Conservation (phyloP, 306 rosid genomes). For the Hippophae tibetana region DNA sequence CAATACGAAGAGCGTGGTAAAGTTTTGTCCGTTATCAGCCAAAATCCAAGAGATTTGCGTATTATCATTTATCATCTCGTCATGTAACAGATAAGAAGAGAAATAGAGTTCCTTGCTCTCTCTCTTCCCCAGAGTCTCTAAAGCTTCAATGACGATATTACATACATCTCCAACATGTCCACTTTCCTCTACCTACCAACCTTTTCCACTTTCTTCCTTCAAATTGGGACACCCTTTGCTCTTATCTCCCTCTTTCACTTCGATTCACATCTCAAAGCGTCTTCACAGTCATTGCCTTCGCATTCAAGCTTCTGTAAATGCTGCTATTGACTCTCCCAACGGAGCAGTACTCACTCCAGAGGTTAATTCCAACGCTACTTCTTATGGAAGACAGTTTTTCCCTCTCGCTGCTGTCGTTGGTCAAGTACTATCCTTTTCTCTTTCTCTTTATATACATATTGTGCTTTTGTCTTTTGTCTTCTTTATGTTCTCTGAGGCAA, state of each 20-base stretch:
- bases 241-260: slow-evolving; percentile 18
- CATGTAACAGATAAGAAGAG: slow-evolving; percentile 2
- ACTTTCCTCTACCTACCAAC: slow-evolving; percentile 22
- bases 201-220: slow-evolving; percentile 18
- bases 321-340: slow-evolving; percentile 45
- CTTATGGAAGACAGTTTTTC: slow-evolving; percentile 68
- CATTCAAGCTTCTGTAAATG: slow-evolving; percentile 20
- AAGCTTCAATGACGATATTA: slow-evolving; percentile 19
- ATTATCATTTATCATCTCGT: neutral
- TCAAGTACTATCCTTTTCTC: slow-evolving; percentile 39
- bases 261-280: slow-evolving; percentile 12
- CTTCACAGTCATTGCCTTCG: slow-evolving; percentile 10
- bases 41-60: neutral
- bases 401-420: slow-evolving; percentile 98
- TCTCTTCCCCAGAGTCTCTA: neutral
- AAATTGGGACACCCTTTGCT: slow-evolving; percentile 17
- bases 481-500: neutral
- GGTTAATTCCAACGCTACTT: slow-evolving; percentile 9
- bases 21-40: neutral
- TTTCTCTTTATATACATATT: neutral
- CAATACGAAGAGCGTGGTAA: neutral
- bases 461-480: neutral
- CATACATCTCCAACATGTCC: slow-evolving; percentile 11
- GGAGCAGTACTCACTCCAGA: slow-evolving; percentile 45
- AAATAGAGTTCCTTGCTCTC: neutral